phyloP scores from a whole-genome alignment of 2,329 filamentous ascomycete genomes.

The Hymenoscyphus albidus region DNA sequence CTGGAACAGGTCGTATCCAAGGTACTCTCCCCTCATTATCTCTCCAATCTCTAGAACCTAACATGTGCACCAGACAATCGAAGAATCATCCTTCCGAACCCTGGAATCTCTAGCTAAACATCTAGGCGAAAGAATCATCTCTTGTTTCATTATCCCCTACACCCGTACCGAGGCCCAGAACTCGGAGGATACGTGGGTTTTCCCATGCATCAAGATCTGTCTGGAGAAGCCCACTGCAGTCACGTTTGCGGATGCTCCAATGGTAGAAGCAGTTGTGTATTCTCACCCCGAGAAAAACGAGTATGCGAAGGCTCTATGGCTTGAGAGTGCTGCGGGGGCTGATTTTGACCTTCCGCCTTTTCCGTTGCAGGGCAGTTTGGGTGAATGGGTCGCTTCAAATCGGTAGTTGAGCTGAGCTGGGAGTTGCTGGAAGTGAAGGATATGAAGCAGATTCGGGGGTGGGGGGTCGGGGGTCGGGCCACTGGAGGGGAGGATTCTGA shows the following conservation, averaged over 20 bases:
- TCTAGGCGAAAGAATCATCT: constrained; percentile 45
- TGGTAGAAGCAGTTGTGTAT: constrained; percentile 54
- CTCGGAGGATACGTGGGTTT: not conserved
- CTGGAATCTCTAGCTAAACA: constrained; percentile 57
- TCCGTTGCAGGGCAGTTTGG: not conserved
- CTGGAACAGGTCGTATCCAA: constrained; percentile 52
- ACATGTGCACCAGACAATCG: constrained; percentile 43
- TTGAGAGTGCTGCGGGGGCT: not conserved
- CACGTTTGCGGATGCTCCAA: constrained; percentile 66
- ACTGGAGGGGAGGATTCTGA: no score
- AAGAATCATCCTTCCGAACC: constrained; percentile 56
- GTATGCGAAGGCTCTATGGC: constrained; percentile 8
- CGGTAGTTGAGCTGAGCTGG: not conserved
- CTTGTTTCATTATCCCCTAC: constrained; percentile 38
- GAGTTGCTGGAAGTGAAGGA: no score
- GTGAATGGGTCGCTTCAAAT: not conserved
- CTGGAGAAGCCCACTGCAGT: constrained; percentile 73
- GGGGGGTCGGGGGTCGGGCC: no score
- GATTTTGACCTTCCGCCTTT: not conserved
- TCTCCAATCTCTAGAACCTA: not conserved
- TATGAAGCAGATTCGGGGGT: no score
- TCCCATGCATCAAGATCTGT: constrained; percentile 47
- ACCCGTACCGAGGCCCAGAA: not conserved
- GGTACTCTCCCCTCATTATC: not conserved
- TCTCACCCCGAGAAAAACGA: constrained; percentile 17